phyloP scores from a whole-genome alignment of 1,284 basidiomycete genomes.

The Fomitopsis pinicola region DNA sequence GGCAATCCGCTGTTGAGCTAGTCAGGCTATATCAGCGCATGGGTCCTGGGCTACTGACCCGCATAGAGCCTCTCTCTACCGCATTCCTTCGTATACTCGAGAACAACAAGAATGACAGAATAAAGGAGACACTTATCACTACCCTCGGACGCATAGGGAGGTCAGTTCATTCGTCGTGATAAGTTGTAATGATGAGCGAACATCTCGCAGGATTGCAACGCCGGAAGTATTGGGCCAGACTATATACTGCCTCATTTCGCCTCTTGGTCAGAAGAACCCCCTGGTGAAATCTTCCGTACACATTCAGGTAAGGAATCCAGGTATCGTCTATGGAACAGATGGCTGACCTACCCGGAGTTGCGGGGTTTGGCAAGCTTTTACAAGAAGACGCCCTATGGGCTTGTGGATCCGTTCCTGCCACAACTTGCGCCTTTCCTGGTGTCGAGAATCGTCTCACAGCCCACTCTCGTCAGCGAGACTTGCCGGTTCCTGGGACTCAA shows the following conservation, averaged over 20 bases:
- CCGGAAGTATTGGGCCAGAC: slow-evolving; percentile 54
- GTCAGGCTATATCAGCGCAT: slow-evolving; percentile 35
- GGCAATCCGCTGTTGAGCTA: slow-evolving; percentile 47
- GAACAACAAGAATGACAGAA: slow-evolving; percentile 32
- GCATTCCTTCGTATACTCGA: slow-evolving; percentile 47
- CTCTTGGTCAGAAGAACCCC: slow-evolving; percentile 63
- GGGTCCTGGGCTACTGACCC: slow-evolving; percentile 22
- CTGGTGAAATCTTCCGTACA: slow-evolving; percentile 68
- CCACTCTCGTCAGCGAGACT: slow-evolving; percentile 53
- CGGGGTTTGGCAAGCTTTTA: slow-evolving; percentile 51
- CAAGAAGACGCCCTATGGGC: slow-evolving; percentile 63
- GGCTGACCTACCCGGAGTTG: slow-evolving; percentile 41
- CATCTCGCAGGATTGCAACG: slow-evolving; percentile 41
- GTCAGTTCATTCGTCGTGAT: slow-evolving; percentile 34
- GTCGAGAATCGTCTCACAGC: slow-evolving; percentile 53
- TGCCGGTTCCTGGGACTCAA: slow-evolving; percentile 59
- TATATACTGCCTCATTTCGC: slow-evolving; percentile 63
- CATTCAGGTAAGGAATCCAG: slow-evolving; percentile 50
- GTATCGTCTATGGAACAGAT: not conserved
- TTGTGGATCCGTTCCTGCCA: slow-evolving; percentile 69
- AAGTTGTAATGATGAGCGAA: not conserved
- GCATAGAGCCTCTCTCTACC: slow-evolving; percentile 41
- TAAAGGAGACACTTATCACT: slow-evolving; percentile 59
- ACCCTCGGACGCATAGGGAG: slow-evolving; percentile 58
- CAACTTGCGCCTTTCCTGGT: slow-evolving; percentile 68